Evolutionary conservation across 257 asterid genomes (phyloP).

Genomic region (Fraxinus excelsior): DNA sequence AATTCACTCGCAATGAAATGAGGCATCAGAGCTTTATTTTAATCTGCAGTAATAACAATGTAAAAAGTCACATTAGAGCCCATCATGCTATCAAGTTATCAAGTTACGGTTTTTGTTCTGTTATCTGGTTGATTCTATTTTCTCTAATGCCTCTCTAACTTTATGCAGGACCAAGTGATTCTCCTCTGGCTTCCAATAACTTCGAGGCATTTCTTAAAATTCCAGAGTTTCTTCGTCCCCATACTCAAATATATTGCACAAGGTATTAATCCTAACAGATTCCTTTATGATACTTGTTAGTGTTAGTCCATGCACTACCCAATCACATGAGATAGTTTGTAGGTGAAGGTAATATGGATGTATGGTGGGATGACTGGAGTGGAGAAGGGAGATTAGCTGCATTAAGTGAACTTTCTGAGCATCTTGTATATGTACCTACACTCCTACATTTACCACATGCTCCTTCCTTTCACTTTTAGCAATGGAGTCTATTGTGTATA

Average conservation of each 20-base stretch:
- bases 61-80: neutral
- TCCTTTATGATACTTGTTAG: slow-evolving; percentile 13
- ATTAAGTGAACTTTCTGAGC: slow-evolving; percentile 5
- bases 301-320: slow-evolving; percentile 5
- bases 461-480: neutral
- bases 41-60: slow-evolving; percentile 7
- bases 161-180: slow-evolving; percentile 89
- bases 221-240: slow-evolving; percentile 93
- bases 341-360: too few relatives aligned
- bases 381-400: neutral
- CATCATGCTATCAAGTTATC: slow-evolving; percentile 7
- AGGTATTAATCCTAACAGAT: slow-evolving; percentile 51
- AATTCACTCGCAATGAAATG: slow-evolving; percentile 12
- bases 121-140: slow-evolving; percentile 3
- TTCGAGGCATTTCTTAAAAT: slow-evolving; percentile 95
- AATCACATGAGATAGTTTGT: too few relatives aligned
- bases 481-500: too few relatives aligned
- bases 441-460: slow-evolving; percentile 7
- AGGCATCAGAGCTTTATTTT: slow-evolving; percentile 15
- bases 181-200: slow-evolving; percentile 89
- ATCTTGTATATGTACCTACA: neutral
- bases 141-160: slow-evolving; percentile 23
- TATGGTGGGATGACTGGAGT: too few relatives aligned
- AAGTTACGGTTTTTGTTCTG: slow-evolving; percentile 1
- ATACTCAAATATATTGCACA: slow-evolving; percentile 92